phyloP scores from a whole-genome alignment of 2,329 filamentous ascomycete genomes.

The Exophiala bonariae region DNA sequence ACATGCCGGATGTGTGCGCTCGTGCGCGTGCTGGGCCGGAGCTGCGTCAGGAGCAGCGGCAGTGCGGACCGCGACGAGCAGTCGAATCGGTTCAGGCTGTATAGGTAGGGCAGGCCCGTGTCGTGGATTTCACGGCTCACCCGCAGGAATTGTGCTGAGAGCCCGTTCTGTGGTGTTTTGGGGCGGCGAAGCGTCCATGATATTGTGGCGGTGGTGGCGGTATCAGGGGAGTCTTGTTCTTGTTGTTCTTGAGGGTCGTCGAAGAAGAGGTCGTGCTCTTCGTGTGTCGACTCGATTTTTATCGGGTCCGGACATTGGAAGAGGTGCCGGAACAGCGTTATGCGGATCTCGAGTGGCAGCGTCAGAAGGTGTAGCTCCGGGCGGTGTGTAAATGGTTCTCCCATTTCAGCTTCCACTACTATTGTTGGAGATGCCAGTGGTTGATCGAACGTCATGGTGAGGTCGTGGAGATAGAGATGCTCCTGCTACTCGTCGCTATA shows the following conservation, averaged over 20 bases:
- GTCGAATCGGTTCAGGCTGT: conserved; percentile 12
- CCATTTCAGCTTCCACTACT: too few relatives aligned
- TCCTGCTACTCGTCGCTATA: too few relatives aligned
- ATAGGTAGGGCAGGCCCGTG: conserved; percentile 18
- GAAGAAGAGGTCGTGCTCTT: too few relatives aligned
- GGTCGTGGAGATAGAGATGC: too few relatives aligned
- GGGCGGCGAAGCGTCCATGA: neutral
- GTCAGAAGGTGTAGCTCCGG: conserved; percentile 9
- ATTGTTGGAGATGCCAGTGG: too few relatives aligned
- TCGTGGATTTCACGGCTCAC: conserved; percentile 5
- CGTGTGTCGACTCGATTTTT: conserved; percentile 1
- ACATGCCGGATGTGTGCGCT: conserved; percentile 13
- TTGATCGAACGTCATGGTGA: too few relatives aligned
- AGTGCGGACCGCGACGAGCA: conserved; percentile 5
- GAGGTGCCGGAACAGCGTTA: conserved; percentile 21
- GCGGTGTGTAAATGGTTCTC: too few relatives aligned
- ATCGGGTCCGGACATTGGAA: conserved; percentile 5
- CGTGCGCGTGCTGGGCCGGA: conserved; percentile 6
- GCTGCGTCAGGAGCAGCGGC: conserved; percentile 3
- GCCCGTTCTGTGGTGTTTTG: conserved; percentile 24
- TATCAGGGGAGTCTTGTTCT: conserved; percentile 6
- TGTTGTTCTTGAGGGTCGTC: too few relatives aligned
- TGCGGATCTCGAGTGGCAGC: conserved; percentile 25
- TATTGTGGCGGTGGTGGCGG: conserved; percentile 17
- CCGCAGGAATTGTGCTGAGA: conserved; percentile 30